Conservation (phyloP, 2,329 filamentous ascomycete genomes). For the Lachnellula occidentalis region DNA sequence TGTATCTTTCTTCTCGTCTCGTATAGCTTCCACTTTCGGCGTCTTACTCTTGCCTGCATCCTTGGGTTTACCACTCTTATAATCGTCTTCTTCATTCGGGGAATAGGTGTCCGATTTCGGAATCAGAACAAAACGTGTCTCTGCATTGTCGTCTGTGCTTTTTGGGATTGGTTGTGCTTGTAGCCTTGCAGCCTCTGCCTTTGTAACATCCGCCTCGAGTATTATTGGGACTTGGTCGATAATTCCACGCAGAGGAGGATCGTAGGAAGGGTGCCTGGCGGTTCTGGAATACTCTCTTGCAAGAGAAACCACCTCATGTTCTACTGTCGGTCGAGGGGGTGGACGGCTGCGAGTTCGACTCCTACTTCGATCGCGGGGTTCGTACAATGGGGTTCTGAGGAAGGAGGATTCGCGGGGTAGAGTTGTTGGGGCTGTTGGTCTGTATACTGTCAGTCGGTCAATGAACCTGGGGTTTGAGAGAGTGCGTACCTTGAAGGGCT, state of each 20-base stretch:
- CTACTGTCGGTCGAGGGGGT: conserved; percentile 51
- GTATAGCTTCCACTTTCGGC: neutral
- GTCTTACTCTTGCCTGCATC: neutral
- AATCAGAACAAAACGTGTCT: conserved; percentile 61
- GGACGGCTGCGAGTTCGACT: conserved; percentile 18
- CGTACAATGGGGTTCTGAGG: conserved; percentile 6
- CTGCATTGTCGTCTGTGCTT: conserved; percentile 31
- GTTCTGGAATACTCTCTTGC: conserved; percentile 47
- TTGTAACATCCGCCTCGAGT: conserved; percentile 47
- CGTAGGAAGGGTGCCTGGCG: conserved; percentile 36
- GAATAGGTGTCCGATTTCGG: conserved; percentile 26
- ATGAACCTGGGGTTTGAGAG: neutral
- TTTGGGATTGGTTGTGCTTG: conserved; percentile 19
- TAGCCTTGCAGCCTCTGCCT: conserved; percentile 25
- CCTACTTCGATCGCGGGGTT: conserved; percentile 13
- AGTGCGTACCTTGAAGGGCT: conserved; percentile 30
- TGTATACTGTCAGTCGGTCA: neutral
- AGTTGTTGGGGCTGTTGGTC: neutral
- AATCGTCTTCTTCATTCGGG: conserved; percentile 15
- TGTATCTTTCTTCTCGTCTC: conserved; percentile 6
- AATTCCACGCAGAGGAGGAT: conserved; percentile 55
- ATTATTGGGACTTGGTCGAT: conserved; percentile 65
- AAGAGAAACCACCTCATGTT: conserved; percentile 62
- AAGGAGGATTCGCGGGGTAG: conserved; percentile 8
- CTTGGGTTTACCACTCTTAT: conserved; percentile 1